Base-by-base conservation (phyloP, 2,329 filamentous ascomycete genomes). In the Hypoxylon sp. region DNA sequence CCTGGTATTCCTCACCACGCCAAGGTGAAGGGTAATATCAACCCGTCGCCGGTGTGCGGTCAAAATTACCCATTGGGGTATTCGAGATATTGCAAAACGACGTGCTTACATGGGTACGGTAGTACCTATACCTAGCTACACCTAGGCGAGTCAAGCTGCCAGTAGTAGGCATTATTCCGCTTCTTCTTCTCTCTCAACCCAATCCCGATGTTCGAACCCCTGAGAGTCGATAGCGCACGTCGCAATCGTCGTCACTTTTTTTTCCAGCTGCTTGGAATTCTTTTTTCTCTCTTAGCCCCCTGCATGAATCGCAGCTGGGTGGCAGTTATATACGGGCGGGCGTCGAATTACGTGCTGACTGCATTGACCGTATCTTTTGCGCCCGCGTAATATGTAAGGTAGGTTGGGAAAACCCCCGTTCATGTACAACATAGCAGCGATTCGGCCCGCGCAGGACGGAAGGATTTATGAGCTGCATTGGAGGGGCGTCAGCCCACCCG, bases 391-490 rank as follows among this genome's bases (percentile, higher is more conserved):
- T n/a, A 20, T 44, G 30, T 54, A 40, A 32, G 49, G 30, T 26
- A 26, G 24, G 24, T 26, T 26, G 6, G 6, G 24, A 6, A 3
- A 26, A 6, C 24, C 44, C 40, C 55, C 32, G 12, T 40, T 33
- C 18, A 64, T 63, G 59, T 66, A 59, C 58, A 52, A 63, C 59
- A 64, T 63, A 44, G 22, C 64, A 44, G 22, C 64, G 64, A 67
- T 64, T 67, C 64, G 64, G 64, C 56, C 64, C 64, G 64, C 61
- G 26, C 16, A 46, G 56, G 24, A 61, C 56, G 64, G 64, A 67
- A 64, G 64, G 64, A 67, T 64, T n/a, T 57, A 66, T 67, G 56
- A 67, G 64, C 12, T 67, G 64, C 61, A 62, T 62, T 28, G 45
- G 20, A 14, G 36, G 48, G 36, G 48, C 45, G 50, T 9, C 28